Conservation (phyloP, 192 early-diverging fungal species). For the Coemansia sp. region DNA sequence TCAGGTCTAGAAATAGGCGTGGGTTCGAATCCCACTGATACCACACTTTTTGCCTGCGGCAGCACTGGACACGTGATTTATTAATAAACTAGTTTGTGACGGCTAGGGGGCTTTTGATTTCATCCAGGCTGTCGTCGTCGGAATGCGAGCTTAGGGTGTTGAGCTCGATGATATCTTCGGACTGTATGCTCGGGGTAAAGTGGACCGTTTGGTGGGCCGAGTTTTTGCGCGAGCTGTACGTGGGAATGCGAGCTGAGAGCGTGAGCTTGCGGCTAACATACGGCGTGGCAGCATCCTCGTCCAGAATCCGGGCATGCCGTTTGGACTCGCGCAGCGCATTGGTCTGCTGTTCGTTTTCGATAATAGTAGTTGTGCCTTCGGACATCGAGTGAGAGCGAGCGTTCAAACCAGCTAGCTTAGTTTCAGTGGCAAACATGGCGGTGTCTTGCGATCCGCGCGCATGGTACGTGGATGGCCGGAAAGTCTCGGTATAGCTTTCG, state of each 20-base stretch:
- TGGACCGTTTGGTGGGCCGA: neutral
- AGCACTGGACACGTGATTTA: too few relatives aligned
- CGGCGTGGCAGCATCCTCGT: slow-evolving; percentile 3
- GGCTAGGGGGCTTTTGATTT: neutral
- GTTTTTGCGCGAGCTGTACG: slow-evolving; percentile 14
- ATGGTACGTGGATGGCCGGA: slow-evolving; percentile 20
- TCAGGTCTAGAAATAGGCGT: too few relatives aligned
- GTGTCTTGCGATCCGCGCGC: slow-evolving; percentile 19
- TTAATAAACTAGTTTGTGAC: neutral
- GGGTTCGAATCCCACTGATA: too few relatives aligned
- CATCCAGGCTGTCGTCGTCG: slow-evolving; percentile 12
- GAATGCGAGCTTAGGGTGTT: neutral
- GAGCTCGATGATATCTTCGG: slow-evolving; percentile 5
- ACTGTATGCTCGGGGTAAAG: slow-evolving; percentile 2
- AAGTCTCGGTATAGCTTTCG: slow-evolving; percentile 23
- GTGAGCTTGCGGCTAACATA: slow-evolving; percentile 39
- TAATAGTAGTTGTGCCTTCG: slow-evolving; percentile 27
- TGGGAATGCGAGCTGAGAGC: slow-evolving; percentile 18
- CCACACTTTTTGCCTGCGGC: too few relatives aligned
- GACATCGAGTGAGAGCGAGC: slow-evolving; percentile 5
- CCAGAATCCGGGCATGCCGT: slow-evolving; percentile 30
- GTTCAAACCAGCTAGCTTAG: neutral
- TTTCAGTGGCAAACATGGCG: too few relatives aligned
- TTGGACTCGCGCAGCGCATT: slow-evolving; percentile 6
- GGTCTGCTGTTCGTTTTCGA: slow-evolving; percentile 17